A percentile compares a stretch with the other conserved stretches of the same genome.
Conservation (phyloP, 345 rosid species). For the Citrus maxima region DNA sequence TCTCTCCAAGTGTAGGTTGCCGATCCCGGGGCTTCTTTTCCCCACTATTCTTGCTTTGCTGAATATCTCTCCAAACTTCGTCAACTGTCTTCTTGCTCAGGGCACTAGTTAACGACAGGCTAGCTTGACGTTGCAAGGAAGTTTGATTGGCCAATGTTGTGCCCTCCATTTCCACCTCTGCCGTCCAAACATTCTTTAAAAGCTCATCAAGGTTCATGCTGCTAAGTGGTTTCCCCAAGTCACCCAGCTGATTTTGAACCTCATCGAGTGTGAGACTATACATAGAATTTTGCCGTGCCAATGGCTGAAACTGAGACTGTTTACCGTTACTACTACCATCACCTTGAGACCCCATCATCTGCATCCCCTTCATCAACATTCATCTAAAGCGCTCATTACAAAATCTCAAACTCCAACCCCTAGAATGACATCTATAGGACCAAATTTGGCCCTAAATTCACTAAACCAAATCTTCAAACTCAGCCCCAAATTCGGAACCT, state of each 20-base stretch:
- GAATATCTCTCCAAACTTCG: conserved; percentile 97
- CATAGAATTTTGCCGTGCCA: conserved; percentile 68
- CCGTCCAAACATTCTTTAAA: conserved; percentile 82
- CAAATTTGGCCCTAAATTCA: background rate
- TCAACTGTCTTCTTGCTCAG: conserved; percentile 93
- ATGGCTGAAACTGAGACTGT: conserved; percentile 55
- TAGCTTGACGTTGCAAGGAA: conserved; percentile 64
- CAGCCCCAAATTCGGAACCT: background rate
- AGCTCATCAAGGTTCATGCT: conserved; percentile 98
- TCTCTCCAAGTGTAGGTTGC: conserved; percentile 83
- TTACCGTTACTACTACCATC: conserved; percentile 55
- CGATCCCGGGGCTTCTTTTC: conserved; percentile 61
- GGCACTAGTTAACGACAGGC: conserved; percentile 58
- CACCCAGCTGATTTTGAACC: conserved; percentile 86
- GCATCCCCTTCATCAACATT: conserved; percentile 40
- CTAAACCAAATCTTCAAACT: conserved; percentile 6
- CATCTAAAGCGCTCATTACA: conserved; percentile 3
- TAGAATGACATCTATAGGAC: background rate
- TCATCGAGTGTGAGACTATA: conserved; percentile 94
- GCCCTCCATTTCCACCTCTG: conserved; percentile 62
- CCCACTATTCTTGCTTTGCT: conserved; percentile 56
- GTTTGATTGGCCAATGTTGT: conserved; percentile 33
- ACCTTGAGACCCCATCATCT: conserved; percentile 59
- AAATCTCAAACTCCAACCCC: conserved; percentile 6
- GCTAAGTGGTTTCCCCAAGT: conserved; percentile 80